phyloP scores from a whole-genome alignment of 129 eudicot species.

The Calendula officinalis region DNA sequence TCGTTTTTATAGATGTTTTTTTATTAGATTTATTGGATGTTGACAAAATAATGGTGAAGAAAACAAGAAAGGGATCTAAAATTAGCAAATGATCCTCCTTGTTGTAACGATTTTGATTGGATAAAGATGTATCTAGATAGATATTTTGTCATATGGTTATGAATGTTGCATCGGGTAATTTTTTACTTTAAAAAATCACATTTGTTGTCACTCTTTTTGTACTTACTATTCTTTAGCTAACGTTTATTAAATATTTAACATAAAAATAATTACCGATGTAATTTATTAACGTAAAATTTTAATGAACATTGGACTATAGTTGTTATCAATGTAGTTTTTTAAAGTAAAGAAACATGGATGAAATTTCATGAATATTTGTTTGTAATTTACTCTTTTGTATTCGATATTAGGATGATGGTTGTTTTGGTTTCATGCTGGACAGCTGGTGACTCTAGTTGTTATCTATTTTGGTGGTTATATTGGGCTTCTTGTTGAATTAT shows the following conservation, averaged over 20 bases:
- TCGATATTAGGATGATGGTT: conserved; percentile 13
- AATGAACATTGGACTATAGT: no score
- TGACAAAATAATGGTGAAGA: conserved; percentile 20
- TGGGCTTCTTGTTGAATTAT: conserved; percentile 10
- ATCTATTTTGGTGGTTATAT: conserved; percentile 11
- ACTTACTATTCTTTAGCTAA: no score
- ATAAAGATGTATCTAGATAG: conserved; percentile 21
- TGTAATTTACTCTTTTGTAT: background rate
- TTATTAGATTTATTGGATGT: background rate
- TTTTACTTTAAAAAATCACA: no score
- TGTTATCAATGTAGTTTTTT: no score
- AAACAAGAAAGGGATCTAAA: conserved; percentile 13
- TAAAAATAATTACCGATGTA: no score
- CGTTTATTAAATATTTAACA: no score
- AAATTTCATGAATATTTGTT: background rate
- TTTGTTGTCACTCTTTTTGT: no score
- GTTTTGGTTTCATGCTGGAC: conserved; percentile 16
- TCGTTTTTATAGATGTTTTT: conserved; percentile 25
- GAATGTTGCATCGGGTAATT: no score
- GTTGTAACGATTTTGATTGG: conserved; percentile 27
- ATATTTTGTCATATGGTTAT: background rate
- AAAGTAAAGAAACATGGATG: background rate
- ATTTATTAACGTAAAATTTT: no score
- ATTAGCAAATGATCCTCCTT: conserved; percentile 24
- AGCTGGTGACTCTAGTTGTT: conserved; percentile 18